phyloP scores from a whole-genome alignment of 2,329 filamentous ascomycete species.

The Waltergamsia citrina region DNA sequence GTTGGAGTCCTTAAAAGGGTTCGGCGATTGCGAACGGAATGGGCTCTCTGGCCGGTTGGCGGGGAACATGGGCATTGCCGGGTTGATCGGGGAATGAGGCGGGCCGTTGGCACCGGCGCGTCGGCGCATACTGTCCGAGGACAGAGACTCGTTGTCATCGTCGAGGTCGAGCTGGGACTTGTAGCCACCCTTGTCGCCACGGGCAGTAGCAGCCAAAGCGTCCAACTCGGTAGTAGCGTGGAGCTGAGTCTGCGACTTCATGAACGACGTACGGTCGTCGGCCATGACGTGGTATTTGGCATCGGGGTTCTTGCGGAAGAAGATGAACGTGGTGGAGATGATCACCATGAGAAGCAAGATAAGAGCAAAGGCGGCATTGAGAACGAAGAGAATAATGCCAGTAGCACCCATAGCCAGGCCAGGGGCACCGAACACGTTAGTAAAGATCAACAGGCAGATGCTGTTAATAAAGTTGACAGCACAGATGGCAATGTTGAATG shows the following conservation, averaged over 20 bases:
- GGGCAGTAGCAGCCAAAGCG: slow-evolving; percentile 78
- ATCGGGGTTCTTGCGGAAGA: slow-evolving; percentile 89
- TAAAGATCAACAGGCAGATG: slow-evolving; percentile 84
- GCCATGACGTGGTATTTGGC: slow-evolving; percentile 94
- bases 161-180: slow-evolving; percentile 26
- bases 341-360: slow-evolving; percentile 74
- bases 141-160: slow-evolving; percentile 30
- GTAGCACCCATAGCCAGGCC: slow-evolving; percentile 77
- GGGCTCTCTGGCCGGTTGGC: slow-evolving; percentile 24
- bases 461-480: slow-evolving; percentile 85
- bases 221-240: slow-evolving; percentile 75
- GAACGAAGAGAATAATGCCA: slow-evolving; percentile 80
- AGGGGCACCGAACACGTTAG: slow-evolving; percentile 75
- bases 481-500: slow-evolving; percentile 89
- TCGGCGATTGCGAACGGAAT: slow-evolving; percentile 23
- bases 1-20: slow-evolving; percentile 19
- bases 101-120: slow-evolving; percentile 13
- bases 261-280: slow-evolving; percentile 91
- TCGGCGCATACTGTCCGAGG: slow-evolving; percentile 26
- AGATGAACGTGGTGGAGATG: slow-evolving; percentile 52
- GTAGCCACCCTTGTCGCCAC: slow-evolving; percentile 62
- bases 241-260: slow-evolving; percentile 87
- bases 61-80: slow-evolving; percentile 32
- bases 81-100: slow-evolving; percentile 28
- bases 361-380: slow-evolving; percentile 76